These are phyloP conservation scores for Cadophora gregata DNA, from an alignment of 2,329 filamentous ascomycete species.

Conservation along the genomic window DNA sequence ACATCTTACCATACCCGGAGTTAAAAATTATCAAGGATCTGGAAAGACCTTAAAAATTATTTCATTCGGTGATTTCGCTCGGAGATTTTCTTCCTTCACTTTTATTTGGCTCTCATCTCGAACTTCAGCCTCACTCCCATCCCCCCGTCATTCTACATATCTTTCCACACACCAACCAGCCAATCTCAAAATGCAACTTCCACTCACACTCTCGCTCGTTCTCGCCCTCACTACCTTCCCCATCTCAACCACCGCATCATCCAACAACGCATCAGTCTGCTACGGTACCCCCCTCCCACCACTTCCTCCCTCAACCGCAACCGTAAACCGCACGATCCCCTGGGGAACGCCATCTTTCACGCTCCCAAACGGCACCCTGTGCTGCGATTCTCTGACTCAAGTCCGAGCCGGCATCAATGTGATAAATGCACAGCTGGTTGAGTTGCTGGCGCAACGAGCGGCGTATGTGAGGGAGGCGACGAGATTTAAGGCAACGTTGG, in stretches of 20 bases:
- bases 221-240: neutral
- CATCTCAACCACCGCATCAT: neutral
- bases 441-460: slow-evolving; percentile 26
- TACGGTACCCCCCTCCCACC: slow-evolving; percentile 23
- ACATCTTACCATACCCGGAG: neutral
- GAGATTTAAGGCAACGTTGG: slow-evolving; percentile 30
- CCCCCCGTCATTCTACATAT: neutral
- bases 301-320: neutral
- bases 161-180: neutral
- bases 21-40: no score
- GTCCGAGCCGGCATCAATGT: slow-evolving; percentile 29
- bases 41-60: no score
- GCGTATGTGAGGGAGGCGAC: slow-evolving; percentile 34
- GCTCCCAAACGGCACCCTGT: slow-evolving; percentile 27
- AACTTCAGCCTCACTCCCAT: neutral
- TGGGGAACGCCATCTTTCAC: slow-evolving; percentile 26
- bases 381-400: slow-evolving; percentile 29
- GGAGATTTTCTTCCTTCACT: no score
- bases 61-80: neutral
- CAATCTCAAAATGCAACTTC: neutral
- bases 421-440: slow-evolving; percentile 24
- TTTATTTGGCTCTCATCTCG: no score
- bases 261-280: slow-evolving; percentile 20
- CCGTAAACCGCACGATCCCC: slow-evolving; percentile 23
- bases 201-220: neutral